A percentile compares a stretch with the other conserved stretches of the same genome.
Conservation (phyloP, 495 filamentous ascomycete species). For the Aspergillus homomorphus region DNA sequence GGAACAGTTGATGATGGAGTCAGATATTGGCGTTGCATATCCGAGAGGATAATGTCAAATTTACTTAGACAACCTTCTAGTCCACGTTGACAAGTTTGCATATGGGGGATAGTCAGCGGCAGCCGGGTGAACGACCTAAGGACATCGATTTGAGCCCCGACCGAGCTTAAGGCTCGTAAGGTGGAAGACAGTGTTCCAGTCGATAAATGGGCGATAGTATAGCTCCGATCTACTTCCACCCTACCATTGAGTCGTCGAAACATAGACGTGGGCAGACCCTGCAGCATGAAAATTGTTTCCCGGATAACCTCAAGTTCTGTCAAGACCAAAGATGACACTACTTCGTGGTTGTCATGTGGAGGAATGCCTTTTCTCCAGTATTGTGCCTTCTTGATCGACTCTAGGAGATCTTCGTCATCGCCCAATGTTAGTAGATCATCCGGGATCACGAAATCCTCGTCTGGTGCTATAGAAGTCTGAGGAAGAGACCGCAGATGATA, state of each 20-base stretch:
- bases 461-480: slow-evolving; percentile 20
- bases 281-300: slow-evolving; percentile 81
- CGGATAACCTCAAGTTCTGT: slow-evolving; percentile 73
- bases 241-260: slow-evolving; percentile 49
- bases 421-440: slow-evolving; percentile 34
- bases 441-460: slow-evolving; percentile 38
- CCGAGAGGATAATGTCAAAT: slow-evolving; percentile 46
- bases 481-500: slow-evolving; percentile 25
- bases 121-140: slow-evolving; percentile 45
- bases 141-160: slow-evolving; percentile 44
- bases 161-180: slow-evolving; percentile 39
- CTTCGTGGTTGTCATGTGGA: slow-evolving; percentile 20
- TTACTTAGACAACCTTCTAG: slow-evolving; percentile 38
- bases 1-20: slow-evolving; percentile 27
- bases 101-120: slow-evolving; percentile 41
- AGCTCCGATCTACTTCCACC: slow-evolving; percentile 36
- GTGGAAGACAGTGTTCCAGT: slow-evolving; percentile 36
- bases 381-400: slow-evolving; percentile 55
- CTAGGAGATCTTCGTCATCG: slow-evolving; percentile 41
- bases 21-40: slow-evolving; percentile 43
- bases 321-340: slow-evolving; percentile 46
- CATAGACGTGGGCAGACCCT: slow-evolving; percentile 71
- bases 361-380: slow-evolving; percentile 56
- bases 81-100: slow-evolving; percentile 55
- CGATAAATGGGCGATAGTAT: slow-evolving; percentile 39